phyloP scores from a whole-genome alignment of 805 yeast genomes.

The Torulaspora delbrueckii region DNA sequence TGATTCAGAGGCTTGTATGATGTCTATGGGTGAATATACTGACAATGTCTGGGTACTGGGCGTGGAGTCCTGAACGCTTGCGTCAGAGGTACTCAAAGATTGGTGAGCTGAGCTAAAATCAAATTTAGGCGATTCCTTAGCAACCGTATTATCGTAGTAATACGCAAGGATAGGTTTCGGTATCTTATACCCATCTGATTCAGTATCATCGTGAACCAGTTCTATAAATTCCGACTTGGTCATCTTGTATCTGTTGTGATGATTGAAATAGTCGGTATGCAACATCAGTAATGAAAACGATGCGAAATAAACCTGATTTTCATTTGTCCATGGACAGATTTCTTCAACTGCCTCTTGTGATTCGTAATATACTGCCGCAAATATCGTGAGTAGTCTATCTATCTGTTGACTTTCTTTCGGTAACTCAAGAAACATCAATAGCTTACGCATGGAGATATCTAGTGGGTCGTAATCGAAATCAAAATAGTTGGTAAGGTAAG shows the following conservation, averaged over 20 bases:
- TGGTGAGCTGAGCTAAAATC: constrained; percentile 14
- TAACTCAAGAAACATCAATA: constrained; percentile 52
- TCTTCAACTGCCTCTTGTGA: constrained; percentile 20
- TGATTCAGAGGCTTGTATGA: constrained; percentile 12
- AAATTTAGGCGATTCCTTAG: constrained; percentile 45
- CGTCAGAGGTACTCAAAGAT: not conserved
- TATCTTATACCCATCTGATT: constrained; percentile 27
- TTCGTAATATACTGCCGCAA: constrained; percentile 48
- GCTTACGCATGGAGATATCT: constrained; percentile 59
- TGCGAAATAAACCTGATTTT: constrained; percentile 57
- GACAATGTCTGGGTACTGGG: not conserved
- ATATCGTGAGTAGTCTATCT: constrained; percentile 57
- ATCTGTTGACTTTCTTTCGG: constrained; percentile 76
- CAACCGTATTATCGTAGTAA: constrained; percentile 62
- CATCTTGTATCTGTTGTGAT: constrained; percentile 64
- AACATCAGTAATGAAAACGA: constrained; percentile 63
- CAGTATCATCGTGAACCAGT: constrained; percentile 37
- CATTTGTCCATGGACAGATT: constrained; percentile 31
- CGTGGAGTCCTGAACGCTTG: constrained; percentile 2
- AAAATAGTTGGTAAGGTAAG: constrained; percentile 37
- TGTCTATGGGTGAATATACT: constrained; percentile 25
- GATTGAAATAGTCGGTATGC: constrained; percentile 71
- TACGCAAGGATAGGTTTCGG: constrained; percentile 48
- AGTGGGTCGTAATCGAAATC: constrained; percentile 53
- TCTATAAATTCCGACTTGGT: constrained; percentile 55